Conservation (phyloP, 176 grass and related monocot species). For the Ensete ventricosum region DNA sequence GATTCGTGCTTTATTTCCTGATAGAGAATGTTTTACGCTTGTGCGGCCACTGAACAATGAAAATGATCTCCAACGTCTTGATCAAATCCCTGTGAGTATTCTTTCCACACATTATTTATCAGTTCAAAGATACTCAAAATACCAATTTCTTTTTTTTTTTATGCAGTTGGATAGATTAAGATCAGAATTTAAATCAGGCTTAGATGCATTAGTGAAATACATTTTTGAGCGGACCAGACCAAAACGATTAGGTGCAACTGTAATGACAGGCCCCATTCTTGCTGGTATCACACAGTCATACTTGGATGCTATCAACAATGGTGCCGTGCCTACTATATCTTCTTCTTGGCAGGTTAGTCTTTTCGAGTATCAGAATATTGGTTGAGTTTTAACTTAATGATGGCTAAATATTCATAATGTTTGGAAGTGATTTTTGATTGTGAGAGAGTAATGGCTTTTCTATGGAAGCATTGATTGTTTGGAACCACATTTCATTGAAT, state of each 20-base stretch:
- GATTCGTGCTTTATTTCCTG: slow-evolving; percentile 86
- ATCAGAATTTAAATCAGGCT: slow-evolving; percentile 69
- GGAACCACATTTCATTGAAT: too few species aligned
- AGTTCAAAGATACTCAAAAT: background rate
- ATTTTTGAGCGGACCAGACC: slow-evolving; percentile 91
- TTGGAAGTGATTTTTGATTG: too few species aligned
- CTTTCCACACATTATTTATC: background rate
- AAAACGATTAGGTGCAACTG: slow-evolving; percentile 87
- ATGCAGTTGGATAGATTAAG: slow-evolving; percentile 73
- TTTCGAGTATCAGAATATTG: too few species aligned
- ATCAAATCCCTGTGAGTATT: slow-evolving; percentile 80
- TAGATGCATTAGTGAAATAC: slow-evolving; percentile 84
- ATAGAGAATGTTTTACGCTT: slow-evolving; percentile 87
- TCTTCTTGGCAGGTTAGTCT: slow-evolving; percentile 82
- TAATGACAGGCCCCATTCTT: slow-evolving; percentile 91
- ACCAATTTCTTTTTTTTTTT: slow-evolving; percentile 17
- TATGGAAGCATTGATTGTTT: too few species aligned
- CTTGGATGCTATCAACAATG: slow-evolving; percentile 91
- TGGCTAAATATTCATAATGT: too few species aligned
- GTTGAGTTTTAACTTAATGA: too few species aligned
- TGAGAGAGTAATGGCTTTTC: too few species aligned
- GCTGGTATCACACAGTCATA: slow-evolving; percentile 94
- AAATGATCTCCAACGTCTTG: slow-evolving; percentile 84
- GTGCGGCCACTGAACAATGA: slow-evolving; percentile 89
- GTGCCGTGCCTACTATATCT: slow-evolving; percentile 83